Evolutionary conservation across 2,329 filamentous ascomycete genomes (phyloP).

Genomic region (Pseudogymnoascus sp.): DNA sequence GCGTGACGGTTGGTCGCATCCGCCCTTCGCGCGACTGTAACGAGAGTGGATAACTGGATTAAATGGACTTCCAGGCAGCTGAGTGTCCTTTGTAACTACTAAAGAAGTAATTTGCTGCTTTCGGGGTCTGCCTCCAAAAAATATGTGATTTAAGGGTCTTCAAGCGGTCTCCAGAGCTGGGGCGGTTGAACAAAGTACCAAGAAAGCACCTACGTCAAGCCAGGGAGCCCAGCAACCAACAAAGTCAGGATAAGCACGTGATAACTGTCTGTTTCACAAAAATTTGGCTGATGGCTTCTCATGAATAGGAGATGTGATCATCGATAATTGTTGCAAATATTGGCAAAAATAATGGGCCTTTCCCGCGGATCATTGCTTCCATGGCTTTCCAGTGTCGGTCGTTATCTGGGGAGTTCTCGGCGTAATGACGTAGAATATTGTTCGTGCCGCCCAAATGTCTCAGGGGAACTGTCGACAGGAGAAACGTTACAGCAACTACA

Average conservation of each 20-base stretch:
- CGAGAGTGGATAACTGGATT: background rate
- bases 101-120: background rate
- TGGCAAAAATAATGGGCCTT: background rate
- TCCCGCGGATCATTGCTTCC: background rate
- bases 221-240: background rate
- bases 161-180: background rate
- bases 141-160: background rate
- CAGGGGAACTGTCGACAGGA: background rate
- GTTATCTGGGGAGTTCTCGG: background rate
- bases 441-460: background rate
- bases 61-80: background rate
- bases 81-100: background rate
- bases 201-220: background rate
- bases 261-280: background rate
- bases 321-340: background rate
- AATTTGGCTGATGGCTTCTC: background rate
- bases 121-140: background rate
- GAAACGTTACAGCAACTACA: background rate
- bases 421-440: background rate
- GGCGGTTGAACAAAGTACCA: background rate
- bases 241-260: background rate
- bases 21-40: background rate
- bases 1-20: background rate
- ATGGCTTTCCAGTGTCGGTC: background rate
- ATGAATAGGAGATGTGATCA: background rate